phyloP scores from a whole-genome alignment of 192 early-diverging fungal genomes.

The Coemansia sp. region DNA sequence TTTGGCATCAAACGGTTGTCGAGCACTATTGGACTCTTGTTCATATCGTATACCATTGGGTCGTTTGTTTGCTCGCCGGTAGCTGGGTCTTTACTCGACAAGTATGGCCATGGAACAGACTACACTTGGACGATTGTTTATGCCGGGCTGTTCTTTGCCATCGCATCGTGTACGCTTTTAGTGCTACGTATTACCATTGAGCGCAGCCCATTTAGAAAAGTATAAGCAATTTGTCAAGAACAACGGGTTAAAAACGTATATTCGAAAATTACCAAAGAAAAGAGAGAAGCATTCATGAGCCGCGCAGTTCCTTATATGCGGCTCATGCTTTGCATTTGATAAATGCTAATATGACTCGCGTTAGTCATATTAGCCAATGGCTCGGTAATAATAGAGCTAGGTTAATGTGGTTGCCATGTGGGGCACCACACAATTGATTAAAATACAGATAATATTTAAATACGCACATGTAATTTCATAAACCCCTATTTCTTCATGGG shows the following conservation, averaged over 20 bases:
- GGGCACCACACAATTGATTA: not conserved
- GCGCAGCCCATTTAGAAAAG: not conserved
- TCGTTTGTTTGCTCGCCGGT: slow-evolving; percentile 23
- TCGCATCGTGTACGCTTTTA: slow-evolving; percentile 12
- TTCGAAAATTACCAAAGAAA: too few species aligned
- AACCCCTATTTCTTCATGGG: slow-evolving; percentile 46
- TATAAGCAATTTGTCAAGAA: not conserved
- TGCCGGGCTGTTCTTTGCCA: slow-evolving; percentile 18
- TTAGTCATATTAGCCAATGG: too few species aligned
- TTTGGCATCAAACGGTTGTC: slow-evolving; percentile 33
- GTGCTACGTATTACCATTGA: slow-evolving; percentile 17
- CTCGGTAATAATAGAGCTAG: too few species aligned
- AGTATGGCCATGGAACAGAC: slow-evolving; percentile 29
- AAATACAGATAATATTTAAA: slow-evolving; percentile 2
- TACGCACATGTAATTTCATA: not conserved
- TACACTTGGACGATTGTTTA: slow-evolving; percentile 27
- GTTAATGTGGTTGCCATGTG: too few species aligned
- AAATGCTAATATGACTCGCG: too few species aligned
- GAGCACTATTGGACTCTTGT: slow-evolving; percentile 30
- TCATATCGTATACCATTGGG: slow-evolving; percentile 22
- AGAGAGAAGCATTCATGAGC: too few species aligned
- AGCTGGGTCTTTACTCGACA: slow-evolving; percentile 24
- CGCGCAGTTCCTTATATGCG: too few species aligned
- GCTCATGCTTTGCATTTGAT: too few species aligned
- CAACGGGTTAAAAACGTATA: too few species aligned